Conservation (phyloP, 805 yeast genomes). For the Millerozyma miso region DNA sequence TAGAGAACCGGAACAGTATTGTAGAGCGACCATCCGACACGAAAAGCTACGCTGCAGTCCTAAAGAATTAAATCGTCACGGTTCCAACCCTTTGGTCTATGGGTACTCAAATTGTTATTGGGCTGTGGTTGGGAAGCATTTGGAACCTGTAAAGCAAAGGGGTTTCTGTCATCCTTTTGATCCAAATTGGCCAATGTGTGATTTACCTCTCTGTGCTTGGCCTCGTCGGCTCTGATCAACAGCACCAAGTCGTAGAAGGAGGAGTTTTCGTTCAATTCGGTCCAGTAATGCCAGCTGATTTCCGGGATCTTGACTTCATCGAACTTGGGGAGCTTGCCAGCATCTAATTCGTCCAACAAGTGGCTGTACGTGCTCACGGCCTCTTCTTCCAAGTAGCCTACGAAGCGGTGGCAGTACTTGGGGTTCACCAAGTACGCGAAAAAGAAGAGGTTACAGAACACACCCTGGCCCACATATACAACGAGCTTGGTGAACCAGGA, state of each 20-base stretch:
- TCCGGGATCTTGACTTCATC: conserved; percentile 46
- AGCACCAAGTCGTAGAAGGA: conserved; percentile 56
- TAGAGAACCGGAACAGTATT: no score
- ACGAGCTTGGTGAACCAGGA: conserved; percentile 52
- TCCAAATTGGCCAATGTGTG: conserved; percentile 68
- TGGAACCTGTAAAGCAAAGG: conserved; percentile 50
- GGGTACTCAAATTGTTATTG: conserved; percentile 27
- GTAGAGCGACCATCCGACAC: no score
- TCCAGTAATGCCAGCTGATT: conserved; percentile 64
- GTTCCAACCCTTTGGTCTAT: conserved; percentile 39
- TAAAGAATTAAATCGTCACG: conserved; percentile 31
- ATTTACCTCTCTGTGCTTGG: conserved; percentile 75
- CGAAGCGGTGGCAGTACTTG: conserved; percentile 66
- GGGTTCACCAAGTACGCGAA: conserved; percentile 56
- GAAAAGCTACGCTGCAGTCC: no score
- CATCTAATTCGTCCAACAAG: conserved; percentile 49
- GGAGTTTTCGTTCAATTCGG: conserved; percentile 44
- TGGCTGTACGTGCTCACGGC: conserved; percentile 71
- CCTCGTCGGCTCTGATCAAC: conserved; percentile 70
- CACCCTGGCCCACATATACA: conserved; percentile 64
- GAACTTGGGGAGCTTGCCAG: conserved; percentile 48
- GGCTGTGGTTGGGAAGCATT: conserved; percentile 35
- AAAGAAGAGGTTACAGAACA: conserved; percentile 65
- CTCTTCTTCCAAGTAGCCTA: conserved; percentile 75
- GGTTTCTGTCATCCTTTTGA: conserved; percentile 56